These are phyloP conservation scores for Salix purpurea DNA, from an alignment of 345 rosid species.

Conservation along the genomic window DNA sequence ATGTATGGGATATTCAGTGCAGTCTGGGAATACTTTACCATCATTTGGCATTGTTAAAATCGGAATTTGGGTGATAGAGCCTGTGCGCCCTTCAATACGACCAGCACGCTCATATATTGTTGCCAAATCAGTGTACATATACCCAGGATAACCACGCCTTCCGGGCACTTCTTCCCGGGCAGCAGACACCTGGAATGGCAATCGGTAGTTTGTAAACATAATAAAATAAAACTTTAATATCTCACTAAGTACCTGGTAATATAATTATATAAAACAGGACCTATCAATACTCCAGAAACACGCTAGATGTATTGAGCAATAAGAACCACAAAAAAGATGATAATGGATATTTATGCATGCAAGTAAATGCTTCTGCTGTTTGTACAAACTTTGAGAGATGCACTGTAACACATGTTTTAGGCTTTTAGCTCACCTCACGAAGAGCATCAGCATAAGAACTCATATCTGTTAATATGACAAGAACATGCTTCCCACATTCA, in stretches of 20 bases:
- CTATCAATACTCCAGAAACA: not conserved
- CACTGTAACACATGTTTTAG: not conserved
- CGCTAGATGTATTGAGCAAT: not conserved
- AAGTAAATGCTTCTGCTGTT: not conserved
- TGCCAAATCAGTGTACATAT: slow-evolving; percentile 99
- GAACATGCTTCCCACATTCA: slow-evolving; percentile 97
- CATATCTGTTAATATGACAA: slow-evolving; percentile 93
- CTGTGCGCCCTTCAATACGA: slow-evolving; percentile 92
- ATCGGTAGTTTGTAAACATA: slow-evolving; percentile 7
- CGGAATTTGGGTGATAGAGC: slow-evolving; percentile 97
- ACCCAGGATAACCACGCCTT: slow-evolving; percentile 99
- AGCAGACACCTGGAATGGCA: slow-evolving; percentile 81
- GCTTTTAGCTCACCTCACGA: slow-evolving; percentile 66
- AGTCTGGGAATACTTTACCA: slow-evolving; percentile 40
- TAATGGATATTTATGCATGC: not conserved
- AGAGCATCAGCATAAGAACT: slow-evolving; percentile 99
- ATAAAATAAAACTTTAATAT: not conserved
- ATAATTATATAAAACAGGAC: not conserved
- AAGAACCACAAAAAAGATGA: not conserved
- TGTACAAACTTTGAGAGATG: not conserved
- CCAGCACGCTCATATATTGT: slow-evolving; percentile 98
- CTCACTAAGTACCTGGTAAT: not conserved
- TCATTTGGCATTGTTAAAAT: slow-evolving; percentile 99
- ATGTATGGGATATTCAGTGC: not conserved
- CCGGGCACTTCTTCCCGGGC: slow-evolving; percentile 99